Evolutionary conservation across 2,329 filamentous ascomycete species (phyloP).

Genomic region (Penicillium verrucosum): DNA sequence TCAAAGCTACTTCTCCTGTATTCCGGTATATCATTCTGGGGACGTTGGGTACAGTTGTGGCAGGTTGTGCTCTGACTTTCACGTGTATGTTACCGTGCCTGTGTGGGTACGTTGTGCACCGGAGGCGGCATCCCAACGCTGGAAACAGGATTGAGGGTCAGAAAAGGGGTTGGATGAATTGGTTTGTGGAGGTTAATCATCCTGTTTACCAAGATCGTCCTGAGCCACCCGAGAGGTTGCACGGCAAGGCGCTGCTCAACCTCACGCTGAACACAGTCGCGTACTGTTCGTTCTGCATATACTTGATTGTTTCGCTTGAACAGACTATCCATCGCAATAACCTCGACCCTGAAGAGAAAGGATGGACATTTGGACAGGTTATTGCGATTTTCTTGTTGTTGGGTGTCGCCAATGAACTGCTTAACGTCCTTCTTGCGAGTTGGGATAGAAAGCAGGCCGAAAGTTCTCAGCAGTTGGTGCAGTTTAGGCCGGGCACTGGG

Average conservation of each 20-base stretch:
- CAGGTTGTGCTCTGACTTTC: conserved; percentile 10
- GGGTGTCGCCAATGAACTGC: conserved; percentile 17
- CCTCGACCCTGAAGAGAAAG: conserved; percentile 12
- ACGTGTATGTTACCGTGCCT: conserved; percentile 15
- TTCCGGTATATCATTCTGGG: conserved; percentile 19
- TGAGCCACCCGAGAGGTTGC: background rate
- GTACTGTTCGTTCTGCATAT: conserved; percentile 16
- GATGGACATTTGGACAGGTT: conserved; percentile 19
- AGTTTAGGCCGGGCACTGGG: background rate
- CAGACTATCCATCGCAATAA: conserved; percentile 16
- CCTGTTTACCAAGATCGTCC: background rate
- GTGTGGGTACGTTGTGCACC: conserved; percentile 3
- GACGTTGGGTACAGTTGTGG: conserved; percentile 4
- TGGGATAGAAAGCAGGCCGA: conserved; percentile 13
- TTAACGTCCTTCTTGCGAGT: conserved; percentile 17
- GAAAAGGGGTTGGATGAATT: conserved; percentile 5
- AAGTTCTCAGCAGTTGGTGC: conserved; percentile 5
- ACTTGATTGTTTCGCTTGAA: conserved; percentile 20
- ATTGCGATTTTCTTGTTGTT: conserved; percentile 19
- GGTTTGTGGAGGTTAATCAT: conserved; percentile 4
- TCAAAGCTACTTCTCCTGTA: conserved; percentile 14
- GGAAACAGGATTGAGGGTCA: background rate
- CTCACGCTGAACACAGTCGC: conserved; percentile 13
- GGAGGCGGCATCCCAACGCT: background rate
- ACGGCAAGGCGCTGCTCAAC: conserved; percentile 8